These are phyloP conservation scores for Lactifluus subvellereus DNA, from an alignment of 768 basidiomycete species.

Conservation along the genomic window DNA sequence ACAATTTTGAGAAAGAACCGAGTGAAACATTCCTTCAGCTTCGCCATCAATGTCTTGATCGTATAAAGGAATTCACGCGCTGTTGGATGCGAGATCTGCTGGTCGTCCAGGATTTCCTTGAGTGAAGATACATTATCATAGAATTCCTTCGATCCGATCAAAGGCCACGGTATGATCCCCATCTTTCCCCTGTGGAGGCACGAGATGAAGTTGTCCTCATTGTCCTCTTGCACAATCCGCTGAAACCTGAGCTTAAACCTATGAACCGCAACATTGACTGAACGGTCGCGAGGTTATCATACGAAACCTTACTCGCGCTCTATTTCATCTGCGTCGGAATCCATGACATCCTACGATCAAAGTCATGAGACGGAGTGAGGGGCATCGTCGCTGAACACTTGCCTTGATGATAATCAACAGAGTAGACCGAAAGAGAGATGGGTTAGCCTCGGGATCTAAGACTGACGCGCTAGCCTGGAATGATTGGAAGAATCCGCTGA, in stretches of 20 bases:
- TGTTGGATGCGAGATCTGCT: conserved; percentile 42
- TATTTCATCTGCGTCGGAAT: conserved; percentile 54
- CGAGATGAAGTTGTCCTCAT: conserved; percentile 57
- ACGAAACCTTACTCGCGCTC: conserved; percentile 44
- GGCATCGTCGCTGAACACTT: not conserved
- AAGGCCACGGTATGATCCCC: conserved; percentile 59
- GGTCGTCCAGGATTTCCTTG: conserved; percentile 44
- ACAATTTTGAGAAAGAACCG: not conserved
- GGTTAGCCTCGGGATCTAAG: conserved; percentile 53
- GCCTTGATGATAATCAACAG: conserved; percentile 62
- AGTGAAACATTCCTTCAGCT: conserved; percentile 44
- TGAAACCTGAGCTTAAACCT: conserved; percentile 55
- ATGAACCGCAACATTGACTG: not conserved
- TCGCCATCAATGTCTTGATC: conserved; percentile 62
- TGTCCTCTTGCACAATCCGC: conserved; percentile 57
- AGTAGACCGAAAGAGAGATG: conserved; percentile 51
- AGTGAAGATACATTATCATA: conserved; percentile 47
- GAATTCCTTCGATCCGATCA: conserved; percentile 57
- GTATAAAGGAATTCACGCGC: conserved; percentile 52
- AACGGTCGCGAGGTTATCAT: not conserved
- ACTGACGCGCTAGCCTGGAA: conserved; percentile 50
- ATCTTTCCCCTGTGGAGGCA: conserved; percentile 50
- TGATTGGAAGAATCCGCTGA: conserved; percentile 54
- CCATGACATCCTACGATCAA: conserved; percentile 52
- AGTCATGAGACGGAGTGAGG: not conserved